Base-by-base conservation (phyloP, 306 rosid species). In the Phaseolus lunatus region DNA sequence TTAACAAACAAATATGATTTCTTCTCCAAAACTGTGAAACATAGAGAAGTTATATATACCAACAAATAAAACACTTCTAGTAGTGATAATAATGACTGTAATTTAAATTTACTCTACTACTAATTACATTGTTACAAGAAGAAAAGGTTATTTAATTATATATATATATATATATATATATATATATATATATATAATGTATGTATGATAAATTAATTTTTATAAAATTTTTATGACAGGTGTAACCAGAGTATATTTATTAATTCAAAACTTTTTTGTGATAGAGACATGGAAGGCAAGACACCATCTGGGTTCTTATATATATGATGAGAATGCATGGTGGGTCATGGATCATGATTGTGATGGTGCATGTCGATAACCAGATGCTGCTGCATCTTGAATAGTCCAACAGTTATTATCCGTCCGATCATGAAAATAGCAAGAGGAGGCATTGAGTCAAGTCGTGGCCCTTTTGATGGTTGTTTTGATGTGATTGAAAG, bases 301-400 rank as follows among this genome's bases (percentile, higher is more conserved):
- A 64, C 49, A 18, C 79, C 71, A 62, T 1, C 41, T 24, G 70
- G 59, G 70, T 74, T 47, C 48, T 19, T 39, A 56, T 37, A 41
- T 37, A 41, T 45, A 24, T 57, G 73, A 41, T 19, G 62, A 66
- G 72, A 41, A 43, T 22, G 56, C 26, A 48, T 7, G 73, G 74
- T 27, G 44, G 80, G 80, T 13, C 35, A 31, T 52, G 49, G 12
- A 12, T 62, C 24, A 29, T 49, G 72, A 76, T 35, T 63, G 80
- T 64, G 80, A 64, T 63, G 80, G 43, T 66, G 48, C 57, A 41
- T 77, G 59, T 77, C 49, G 24, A 77, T 12, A 45, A 23, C 1
- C 20, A 0, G 19, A 66, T 64, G 3, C 53, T 64, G 3, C 53
- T 14, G 13, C 39, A 31, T 9, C 80, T 12, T 31, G 47, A 27